Percentiles rank a stretch among this genome's conserved stretches.
phyloP scores from a whole-genome alignment of 257 asterid species.

The Solanum chaucha region DNA sequence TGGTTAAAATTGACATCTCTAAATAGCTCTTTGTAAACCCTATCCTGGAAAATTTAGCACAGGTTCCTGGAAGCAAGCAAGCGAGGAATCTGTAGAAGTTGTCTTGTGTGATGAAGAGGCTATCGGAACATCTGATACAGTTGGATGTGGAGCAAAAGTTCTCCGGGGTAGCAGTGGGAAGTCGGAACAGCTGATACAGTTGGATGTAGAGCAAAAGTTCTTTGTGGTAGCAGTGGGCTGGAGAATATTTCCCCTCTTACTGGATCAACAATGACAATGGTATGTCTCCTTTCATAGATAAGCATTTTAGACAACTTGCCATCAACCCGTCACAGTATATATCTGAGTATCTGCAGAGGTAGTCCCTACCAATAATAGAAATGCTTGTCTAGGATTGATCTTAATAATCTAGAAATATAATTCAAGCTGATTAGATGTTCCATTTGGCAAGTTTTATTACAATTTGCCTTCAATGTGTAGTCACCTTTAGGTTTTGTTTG shows the following conservation, averaged over 20 bases:
- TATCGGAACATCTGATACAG: conserved; percentile 12
- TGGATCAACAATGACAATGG: too few relatives aligned
- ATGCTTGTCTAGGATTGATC: background rate
- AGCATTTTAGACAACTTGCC: background rate
- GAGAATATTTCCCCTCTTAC: too few relatives aligned
- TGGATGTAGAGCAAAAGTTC: too few relatives aligned
- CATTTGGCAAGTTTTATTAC: background rate
- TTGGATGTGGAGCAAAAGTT: too few relatives aligned
- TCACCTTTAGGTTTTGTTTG: background rate
- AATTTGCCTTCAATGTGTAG: background rate
- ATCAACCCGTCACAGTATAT: background rate
- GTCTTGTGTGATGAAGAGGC: conserved; percentile 88
- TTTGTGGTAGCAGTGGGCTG: too few relatives aligned
- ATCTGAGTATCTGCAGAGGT: background rate
- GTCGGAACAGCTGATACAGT: background rate
- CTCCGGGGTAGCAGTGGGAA: conserved; percentile 10
- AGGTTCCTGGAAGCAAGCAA: conserved; percentile 74
- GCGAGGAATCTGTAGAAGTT: conserved; percentile 24
- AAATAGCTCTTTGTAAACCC: background rate
- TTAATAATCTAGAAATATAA: background rate
- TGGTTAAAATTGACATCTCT: background rate
- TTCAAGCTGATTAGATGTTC: background rate
- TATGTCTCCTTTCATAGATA: conserved; percentile 9
- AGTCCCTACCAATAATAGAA: background rate
- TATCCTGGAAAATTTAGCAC: background rate